Evolutionary conservation across 2,329 filamentous ascomycete genomes (phyloP).

Genomic region (Hymenoscyphus repandus): DNA sequence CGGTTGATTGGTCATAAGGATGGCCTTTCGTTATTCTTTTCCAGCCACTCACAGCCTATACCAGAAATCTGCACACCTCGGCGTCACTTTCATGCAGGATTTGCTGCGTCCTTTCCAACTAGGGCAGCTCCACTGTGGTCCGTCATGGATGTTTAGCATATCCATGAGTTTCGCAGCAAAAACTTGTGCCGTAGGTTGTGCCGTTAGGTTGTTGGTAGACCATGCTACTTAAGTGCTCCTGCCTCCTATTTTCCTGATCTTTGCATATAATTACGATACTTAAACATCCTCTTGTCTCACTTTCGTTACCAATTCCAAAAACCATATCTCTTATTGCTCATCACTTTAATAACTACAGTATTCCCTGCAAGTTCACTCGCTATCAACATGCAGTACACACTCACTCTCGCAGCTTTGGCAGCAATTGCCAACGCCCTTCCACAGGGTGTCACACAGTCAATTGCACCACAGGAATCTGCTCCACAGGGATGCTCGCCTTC

Average conservation of each 20-base stretch:
- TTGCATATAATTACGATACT: neutral
- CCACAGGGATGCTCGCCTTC: conserved; percentile 49
- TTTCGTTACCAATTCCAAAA: neutral
- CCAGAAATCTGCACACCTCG: neutral
- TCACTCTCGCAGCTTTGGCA: conserved; percentile 35
- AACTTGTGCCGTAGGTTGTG: neutral
- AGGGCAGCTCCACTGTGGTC: neutral
- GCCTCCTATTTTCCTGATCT: conserved; percentile 5
- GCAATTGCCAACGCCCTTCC: conserved; percentile 36
- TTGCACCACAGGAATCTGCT: conserved; percentile 43
- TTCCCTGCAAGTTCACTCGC: conserved; percentile 1
- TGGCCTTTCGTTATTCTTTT: neutral
- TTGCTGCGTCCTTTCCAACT: neutral
- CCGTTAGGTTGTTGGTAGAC: neutral
- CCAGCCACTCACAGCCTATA: neutral
- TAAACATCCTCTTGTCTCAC: conserved; percentile 1
- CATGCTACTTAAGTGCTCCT: conserved; percentile 8
- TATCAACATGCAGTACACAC: conserved; percentile 17
- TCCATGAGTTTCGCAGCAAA: neutral
- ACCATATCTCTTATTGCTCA: neutral
- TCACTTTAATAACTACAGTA: no score
- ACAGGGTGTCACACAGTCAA: conserved; percentile 38
- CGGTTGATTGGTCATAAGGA: neutral
- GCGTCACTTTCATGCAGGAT: neutral
- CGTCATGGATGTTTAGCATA: neutral